These are phyloP conservation scores for Trichoderma sp. DNA, from an alignment of 2,329 filamentous ascomycete genomes.

Conservation along the genomic window DNA sequence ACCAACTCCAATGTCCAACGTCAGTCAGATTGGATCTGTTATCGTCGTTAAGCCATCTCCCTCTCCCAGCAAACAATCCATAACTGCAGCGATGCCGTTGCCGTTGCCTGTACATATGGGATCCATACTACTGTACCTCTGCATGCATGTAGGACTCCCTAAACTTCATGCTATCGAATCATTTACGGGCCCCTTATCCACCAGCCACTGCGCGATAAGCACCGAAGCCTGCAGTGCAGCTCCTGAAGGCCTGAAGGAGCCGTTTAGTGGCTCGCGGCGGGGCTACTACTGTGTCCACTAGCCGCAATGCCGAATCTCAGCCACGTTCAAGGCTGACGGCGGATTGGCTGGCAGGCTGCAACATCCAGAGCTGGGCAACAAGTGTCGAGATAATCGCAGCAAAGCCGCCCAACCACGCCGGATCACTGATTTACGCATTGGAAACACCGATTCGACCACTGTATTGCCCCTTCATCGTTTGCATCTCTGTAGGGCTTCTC, in stretches of 20 bases:
- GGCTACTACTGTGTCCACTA: conserved; percentile 17
- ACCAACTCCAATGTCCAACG: not conserved
- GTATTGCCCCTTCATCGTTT: not conserved
- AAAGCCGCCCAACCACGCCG: not conserved
- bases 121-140: not conserved
- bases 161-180: not conserved
- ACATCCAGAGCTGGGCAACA: conserved; percentile 19
- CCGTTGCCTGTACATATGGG: not conserved
- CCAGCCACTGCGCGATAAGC: conserved; percentile 3
- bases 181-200: not conserved
- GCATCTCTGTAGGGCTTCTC: not conserved
- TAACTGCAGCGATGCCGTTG: not conserved
- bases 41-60: not conserved
- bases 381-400: not conserved
- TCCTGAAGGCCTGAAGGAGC: not conserved
- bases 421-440: not conserved
- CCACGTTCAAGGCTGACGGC: conserved; percentile 37
- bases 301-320: conserved; percentile 25
- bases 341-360: conserved; percentile 32
- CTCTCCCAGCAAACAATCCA: not conserved
- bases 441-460: not conserved
- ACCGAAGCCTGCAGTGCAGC: not conserved
- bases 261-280: not conserved
- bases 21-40: not conserved
- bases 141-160: not conserved